A percentile compares a stretch with the other conserved stretches of the same genome.
These are phyloP conservation scores for Chenopodium suecicum DNA, from an alignment of 148 eudicot genomes.

Conservation along the genomic window DNA sequence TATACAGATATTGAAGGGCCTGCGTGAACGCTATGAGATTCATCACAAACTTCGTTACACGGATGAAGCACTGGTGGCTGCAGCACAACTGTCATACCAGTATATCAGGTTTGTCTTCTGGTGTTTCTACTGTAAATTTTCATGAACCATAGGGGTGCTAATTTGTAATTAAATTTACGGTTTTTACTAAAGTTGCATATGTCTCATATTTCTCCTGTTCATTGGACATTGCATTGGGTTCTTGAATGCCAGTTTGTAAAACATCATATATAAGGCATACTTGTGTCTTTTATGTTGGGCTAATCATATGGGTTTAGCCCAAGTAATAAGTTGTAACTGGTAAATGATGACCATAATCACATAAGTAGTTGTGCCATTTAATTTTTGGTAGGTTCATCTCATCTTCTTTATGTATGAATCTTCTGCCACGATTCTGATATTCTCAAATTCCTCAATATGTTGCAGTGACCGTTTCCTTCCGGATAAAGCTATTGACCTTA, in stretches of 20 bases:
- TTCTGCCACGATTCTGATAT: constrained; percentile 13
- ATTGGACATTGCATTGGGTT: too few relatives aligned
- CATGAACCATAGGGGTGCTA: not conserved
- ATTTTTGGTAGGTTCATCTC: not conserved
- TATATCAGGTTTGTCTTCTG: constrained; percentile 62
- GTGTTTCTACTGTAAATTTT: not conserved
- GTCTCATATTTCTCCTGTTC: too few relatives aligned
- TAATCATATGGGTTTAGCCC: too few relatives aligned
- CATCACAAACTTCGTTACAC: constrained; percentile 92
- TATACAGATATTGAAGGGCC: constrained; percentile 80
- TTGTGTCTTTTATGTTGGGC: too few relatives aligned
- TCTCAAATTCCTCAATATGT: constrained; percentile 6
- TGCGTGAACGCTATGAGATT: constrained; percentile 88
- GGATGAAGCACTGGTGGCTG: constrained; percentile 77
- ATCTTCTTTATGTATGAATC: not conserved
- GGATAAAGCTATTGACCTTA: constrained; percentile 85
- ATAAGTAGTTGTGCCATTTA: too few relatives aligned
- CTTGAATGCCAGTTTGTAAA: too few relatives aligned
- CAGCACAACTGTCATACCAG: constrained; percentile 76
- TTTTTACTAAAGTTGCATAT: too few relatives aligned
- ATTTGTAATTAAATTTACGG: not conserved
- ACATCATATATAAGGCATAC: too few relatives aligned
- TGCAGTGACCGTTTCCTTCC: constrained; percentile 82
- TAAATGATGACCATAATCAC: too few relatives aligned
- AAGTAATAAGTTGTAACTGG: too few relatives aligned